Conservation (phyloP, 805 yeast species). For the Kodamaea fukazawae region DNA sequence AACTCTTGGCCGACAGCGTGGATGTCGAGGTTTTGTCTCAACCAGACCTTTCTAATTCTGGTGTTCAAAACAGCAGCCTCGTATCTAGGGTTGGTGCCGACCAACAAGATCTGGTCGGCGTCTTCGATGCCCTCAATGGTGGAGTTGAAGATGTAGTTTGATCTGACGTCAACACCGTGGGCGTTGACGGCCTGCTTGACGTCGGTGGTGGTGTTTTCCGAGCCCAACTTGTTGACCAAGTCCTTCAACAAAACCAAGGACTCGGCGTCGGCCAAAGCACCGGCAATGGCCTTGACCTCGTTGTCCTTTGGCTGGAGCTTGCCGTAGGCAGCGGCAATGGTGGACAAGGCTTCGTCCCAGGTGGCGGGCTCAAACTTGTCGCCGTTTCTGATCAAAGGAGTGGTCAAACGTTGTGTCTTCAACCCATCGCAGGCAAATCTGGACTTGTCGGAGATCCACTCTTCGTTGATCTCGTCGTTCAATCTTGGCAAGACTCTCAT, state of each 20-base stretch:
- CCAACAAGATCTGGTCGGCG: conserved; percentile 75
- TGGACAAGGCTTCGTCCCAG: conserved; percentile 82
- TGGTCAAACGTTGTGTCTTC: conserved; percentile 80
- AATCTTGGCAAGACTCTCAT: conserved; percentile 84
- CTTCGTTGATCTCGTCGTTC: conserved; percentile 85
- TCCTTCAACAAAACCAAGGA: conserved; percentile 80
- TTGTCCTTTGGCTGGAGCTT: conserved; percentile 57
- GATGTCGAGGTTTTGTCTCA: conserved; percentile 62
- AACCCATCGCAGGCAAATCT: conserved; percentile 84
- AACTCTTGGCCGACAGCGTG: conserved; percentile 73
- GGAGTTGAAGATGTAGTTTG: conserved; percentile 79
- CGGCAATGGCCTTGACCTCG: conserved; percentile 79
- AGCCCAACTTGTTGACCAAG: conserved; percentile 68
- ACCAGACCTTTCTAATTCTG: conserved; percentile 79
- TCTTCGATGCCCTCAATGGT: conserved; percentile 76
- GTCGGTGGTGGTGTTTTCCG: conserved; percentile 79
- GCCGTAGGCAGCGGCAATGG: conserved; percentile 60
- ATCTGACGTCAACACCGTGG: conserved; percentile 70
- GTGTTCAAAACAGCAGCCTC: conserved; percentile 88
- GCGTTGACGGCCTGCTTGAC: conserved; percentile 53
- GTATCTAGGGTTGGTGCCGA: conserved; percentile 86
- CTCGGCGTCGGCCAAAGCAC: conserved; percentile 81
- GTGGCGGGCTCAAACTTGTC: conserved; percentile 69
- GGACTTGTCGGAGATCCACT: conserved; percentile 88
- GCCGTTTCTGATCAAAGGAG: conserved; percentile 72